These are phyloP conservation scores for Glutinoglossum americanum DNA, from an alignment of 495 filamentous ascomycete genomes.

Conservation along the genomic window DNA sequence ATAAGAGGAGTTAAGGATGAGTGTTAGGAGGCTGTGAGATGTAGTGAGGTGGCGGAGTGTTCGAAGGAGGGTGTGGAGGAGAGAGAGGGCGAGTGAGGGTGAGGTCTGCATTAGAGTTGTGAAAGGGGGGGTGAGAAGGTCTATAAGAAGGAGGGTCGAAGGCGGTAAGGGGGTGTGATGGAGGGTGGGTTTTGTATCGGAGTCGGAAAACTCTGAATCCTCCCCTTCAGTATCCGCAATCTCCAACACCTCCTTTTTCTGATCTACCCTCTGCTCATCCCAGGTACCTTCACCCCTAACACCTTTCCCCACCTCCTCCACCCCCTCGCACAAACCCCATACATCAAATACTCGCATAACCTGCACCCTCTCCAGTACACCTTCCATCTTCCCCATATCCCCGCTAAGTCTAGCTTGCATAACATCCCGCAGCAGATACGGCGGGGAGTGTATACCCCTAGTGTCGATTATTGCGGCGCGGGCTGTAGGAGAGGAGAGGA, in stretches of 20 bases:
- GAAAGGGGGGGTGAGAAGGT: not conserved
- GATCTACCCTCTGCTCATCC: not conserved
- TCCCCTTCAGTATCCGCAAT: not conserved
- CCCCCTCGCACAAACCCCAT: constrained; percentile 11
- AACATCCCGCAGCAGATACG: not conserved
- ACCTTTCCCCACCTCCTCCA: constrained; percentile 10
- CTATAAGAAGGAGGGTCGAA: not conserved
- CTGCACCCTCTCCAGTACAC: constrained; percentile 13
- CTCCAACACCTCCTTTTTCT: not conserved
- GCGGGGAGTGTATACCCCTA: constrained; percentile 7
- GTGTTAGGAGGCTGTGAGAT: constrained; percentile 13
- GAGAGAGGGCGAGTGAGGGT: constrained; percentile 10
- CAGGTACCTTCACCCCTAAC: not conserved
- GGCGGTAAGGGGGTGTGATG: not conserved
- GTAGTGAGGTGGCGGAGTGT: constrained; percentile 13
- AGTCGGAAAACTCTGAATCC: not conserved
- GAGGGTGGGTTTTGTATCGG: not conserved
- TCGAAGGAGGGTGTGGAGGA: constrained; percentile 15
- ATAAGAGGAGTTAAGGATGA: constrained; percentile 15
- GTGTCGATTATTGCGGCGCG: constrained; percentile 14
- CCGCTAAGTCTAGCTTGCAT: not conserved
- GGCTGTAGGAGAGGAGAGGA: constrained; percentile 7
- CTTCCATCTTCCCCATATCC: not conserved
- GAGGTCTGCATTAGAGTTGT: not conserved
- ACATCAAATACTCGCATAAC: constrained; percentile 15